A percentile compares a stretch with the other conserved stretches of the same genome.
Conservation (phyloP, 1,139 yeast species). For the Taphrina communis region DNA sequence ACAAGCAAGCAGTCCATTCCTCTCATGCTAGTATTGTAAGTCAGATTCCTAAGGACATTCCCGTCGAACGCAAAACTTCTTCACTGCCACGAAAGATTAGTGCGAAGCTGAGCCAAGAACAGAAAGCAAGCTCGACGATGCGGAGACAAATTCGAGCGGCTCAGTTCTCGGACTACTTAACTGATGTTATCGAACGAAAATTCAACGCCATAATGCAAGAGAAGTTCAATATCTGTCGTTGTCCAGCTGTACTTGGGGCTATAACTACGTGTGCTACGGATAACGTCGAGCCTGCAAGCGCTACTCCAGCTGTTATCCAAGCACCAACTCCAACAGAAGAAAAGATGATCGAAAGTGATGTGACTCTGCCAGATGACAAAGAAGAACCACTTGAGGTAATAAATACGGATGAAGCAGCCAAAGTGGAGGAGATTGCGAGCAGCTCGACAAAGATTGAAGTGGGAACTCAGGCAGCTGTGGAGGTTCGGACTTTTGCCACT, state of each 20-base stretch:
- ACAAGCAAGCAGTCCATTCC: background rate
- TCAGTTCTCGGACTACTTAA: conserved; percentile 5
- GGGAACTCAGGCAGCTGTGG: background rate
- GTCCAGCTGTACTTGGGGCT: background rate
- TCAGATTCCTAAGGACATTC: background rate
- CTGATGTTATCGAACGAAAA: background rate
- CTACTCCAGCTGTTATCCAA: background rate
- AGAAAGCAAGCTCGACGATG: background rate
- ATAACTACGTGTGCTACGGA: background rate
- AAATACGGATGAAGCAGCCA: background rate
- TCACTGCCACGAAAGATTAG: background rate
- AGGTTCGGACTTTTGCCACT: background rate
- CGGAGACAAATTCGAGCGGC: conserved; percentile 4
- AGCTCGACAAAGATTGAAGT: background rate
- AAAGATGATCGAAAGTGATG: too few species aligned
- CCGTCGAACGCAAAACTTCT: background rate
- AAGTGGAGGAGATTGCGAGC: conserved; percentile 3
- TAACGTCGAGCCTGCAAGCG: background rate
- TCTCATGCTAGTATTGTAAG: conserved; percentile 15
- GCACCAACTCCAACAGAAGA: background rate
- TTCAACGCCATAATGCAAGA: background rate
- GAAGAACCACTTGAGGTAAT: background rate
- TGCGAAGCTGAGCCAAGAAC: background rate
- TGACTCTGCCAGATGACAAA: background rate
- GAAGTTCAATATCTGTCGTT: background rate